Evolutionary conservation across 2,329 filamentous ascomycete genomes (phyloP).

Genomic region (Coniosporium tulheliwenetii): DNA sequence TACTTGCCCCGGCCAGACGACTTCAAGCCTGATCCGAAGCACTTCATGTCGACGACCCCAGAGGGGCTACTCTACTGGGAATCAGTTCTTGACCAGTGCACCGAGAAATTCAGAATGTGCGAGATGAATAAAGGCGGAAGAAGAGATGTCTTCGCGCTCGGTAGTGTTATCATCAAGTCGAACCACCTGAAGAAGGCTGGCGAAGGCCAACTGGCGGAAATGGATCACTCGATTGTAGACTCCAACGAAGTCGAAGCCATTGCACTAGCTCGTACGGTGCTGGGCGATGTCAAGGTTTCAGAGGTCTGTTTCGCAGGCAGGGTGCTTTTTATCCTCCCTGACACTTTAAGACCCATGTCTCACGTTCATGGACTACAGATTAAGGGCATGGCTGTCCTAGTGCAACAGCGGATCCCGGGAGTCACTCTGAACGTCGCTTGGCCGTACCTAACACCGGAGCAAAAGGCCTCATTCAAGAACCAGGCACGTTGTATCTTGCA

Average conservation of each 20-base stretch:
- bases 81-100: too few species aligned
- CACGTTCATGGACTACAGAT: constrained; percentile 14
- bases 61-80: too few species aligned
- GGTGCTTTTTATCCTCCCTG: constrained; percentile 10
- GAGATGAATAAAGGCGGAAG: too few species aligned
- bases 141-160: too few species aligned
- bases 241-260: constrained; percentile 23
- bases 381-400: constrained; percentile 17
- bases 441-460: constrained; percentile 17
- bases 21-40: too few species aligned
- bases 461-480: constrained; percentile 19
- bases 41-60: too few species aligned
- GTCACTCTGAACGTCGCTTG: constrained; percentile 20
- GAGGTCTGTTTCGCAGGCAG: constrained; percentile 23
- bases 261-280: constrained; percentile 13
- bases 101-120: too few species aligned
- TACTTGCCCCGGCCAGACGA: too few species aligned
- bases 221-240: constrained; percentile 25
- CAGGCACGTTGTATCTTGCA: constrained; percentile 19
- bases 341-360: not conserved
- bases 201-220: constrained; percentile 4
- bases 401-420: constrained; percentile 24
- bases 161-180: too few species aligned
- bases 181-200: not conserved
- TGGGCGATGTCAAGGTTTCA: constrained; percentile 17